Evolutionary conservation across 768 basidiomycete genomes (phyloP), one percentile per base, ranked within the genome.

Genomic region (Rhodotorula graminis): DNA sequence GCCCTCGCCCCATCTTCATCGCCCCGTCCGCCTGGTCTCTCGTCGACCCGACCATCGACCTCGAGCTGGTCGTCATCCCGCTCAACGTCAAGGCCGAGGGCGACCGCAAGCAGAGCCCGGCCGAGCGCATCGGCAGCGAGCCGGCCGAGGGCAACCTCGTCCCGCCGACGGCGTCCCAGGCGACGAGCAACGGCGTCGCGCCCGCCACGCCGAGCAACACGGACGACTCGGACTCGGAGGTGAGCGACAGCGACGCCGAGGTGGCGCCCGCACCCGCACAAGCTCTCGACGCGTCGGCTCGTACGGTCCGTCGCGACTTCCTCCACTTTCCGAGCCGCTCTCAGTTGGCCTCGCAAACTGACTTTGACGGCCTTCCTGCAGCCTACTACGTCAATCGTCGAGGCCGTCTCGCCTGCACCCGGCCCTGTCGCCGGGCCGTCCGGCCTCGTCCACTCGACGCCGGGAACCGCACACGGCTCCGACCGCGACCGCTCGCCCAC

Each of bases 131-230:
- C 21, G 10, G 2, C 1, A 2, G 21, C 53, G 27, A 15, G 53
- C 2, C 29, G 29, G 8, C 31, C 16, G 2, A 18, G 19, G 11
- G 18, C 31, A 11, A 6, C 29, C 56, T 14, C n/a, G 33, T 14
- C 31, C 44, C 7, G 25, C 37, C 8, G 40, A 14, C 2, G 25
- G 23, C 40, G 0, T 40, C 58, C 5, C 40, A 59, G 25, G 25
- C 21, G 12, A 44, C 40, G 25, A 31, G 16, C 40, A 25, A 8
- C n/a, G 40, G 11, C 7, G n/a, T 46, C 44, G 40, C 60, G 0
- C 61, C 61, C 3, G 61, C 61, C 21, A 63, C 61, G 10, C 61
- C 61, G 5, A 52, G 61, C 49, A 47, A 47, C 21, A 63, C 47
- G 12, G 59, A 60, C 47, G 47, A 63, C 14, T 49, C 61, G 21